A percentile compares a stretch with the other conserved stretches of the same genome.
Conservation (phyloP, 2,329 filamentous ascomycete species). For the Ascosphaera apis region DNA sequence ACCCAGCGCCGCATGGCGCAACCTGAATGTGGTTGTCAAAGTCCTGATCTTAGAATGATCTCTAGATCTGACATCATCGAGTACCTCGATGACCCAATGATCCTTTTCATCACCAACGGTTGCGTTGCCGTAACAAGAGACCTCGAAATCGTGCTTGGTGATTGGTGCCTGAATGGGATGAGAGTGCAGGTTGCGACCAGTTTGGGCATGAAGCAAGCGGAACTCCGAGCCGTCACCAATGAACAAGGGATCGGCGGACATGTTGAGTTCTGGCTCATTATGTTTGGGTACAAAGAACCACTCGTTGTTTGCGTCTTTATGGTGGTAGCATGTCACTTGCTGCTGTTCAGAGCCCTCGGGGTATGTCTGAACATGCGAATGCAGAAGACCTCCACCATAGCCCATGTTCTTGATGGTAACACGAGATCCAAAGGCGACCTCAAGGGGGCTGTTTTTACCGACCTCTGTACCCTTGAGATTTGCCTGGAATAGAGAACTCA, state of each 20-base stretch:
- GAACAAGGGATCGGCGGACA: constrained; percentile 46
- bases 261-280: constrained; percentile 45
- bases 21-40: constrained; percentile 75
- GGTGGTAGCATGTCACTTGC: constrained; percentile 97
- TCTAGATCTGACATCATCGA: constrained; percentile 67
- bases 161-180: constrained; percentile 75
- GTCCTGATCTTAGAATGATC: constrained; percentile 74
- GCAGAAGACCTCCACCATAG: constrained; percentile 84
- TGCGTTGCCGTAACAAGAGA: constrained; percentile 86
- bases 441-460: constrained; percentile 79
- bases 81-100: constrained; percentile 85
- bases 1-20: constrained; percentile 58
- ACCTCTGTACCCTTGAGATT: constrained; percentile 79
- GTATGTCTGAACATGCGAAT: constrained; percentile 91
- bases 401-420: constrained; percentile 88
- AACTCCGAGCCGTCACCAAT: constrained; percentile 57
- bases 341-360: constrained; percentile 97
- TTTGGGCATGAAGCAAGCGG: constrained; percentile 81
- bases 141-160: constrained; percentile 73
- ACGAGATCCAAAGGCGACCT: constrained; percentile 70
- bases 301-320: constrained; percentile 98
- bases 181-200: constrained; percentile 89
- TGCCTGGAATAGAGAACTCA: constrained; percentile 98
- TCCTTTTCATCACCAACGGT: constrained; percentile 95
- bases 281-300: constrained; percentile 98